A percentile compares a stretch with the other conserved stretches of the same genome.
Evolutionary conservation across 768 basidiomycete species (phyloP).

Genomic region (Pleurotus platypus): DNA sequence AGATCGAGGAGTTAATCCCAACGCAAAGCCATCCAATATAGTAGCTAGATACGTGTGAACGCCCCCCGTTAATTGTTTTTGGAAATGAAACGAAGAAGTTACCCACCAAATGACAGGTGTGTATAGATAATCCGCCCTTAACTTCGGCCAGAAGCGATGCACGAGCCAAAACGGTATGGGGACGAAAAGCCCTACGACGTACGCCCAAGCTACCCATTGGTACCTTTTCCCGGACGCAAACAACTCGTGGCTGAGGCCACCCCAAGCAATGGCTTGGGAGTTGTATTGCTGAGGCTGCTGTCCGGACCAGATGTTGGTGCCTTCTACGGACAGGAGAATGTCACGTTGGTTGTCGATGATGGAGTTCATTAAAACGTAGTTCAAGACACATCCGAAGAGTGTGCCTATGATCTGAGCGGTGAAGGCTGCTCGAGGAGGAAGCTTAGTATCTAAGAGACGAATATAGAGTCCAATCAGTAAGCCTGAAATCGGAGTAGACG

Average conservation of each 20-base stretch:
- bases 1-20: conserved; percentile 45
- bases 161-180: conserved; percentile 53
- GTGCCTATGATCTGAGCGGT: conserved; percentile 48
- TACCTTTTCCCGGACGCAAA: conserved; percentile 42
- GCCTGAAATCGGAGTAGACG: neutral
- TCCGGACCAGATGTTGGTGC: conserved; percentile 51
- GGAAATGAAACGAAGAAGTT: neutral
- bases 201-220: conserved; percentile 46
- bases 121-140: conserved; percentile 42
- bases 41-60: conserved; percentile 22
- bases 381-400: conserved; percentile 42
- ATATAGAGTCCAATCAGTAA: neutral
- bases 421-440: conserved; percentile 47
- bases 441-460: conserved; percentile 33
- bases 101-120: conserved; percentile 42
- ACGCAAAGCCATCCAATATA: conserved; percentile 48
- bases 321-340: conserved; percentile 50
- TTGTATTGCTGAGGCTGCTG: conserved; percentile 49
- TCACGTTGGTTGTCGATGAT: conserved; percentile 49
- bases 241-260: conserved; percentile 39
- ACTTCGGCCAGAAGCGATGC: conserved; percentile 40
- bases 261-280: conserved; percentile 50
- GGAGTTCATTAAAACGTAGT: conserved; percentile 57
- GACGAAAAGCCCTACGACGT: conserved; percentile 43
- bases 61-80: neutral